Base-by-base conservation (phyloP, 768 basidiomycete genomes). In the Suillus placidus region DNA sequence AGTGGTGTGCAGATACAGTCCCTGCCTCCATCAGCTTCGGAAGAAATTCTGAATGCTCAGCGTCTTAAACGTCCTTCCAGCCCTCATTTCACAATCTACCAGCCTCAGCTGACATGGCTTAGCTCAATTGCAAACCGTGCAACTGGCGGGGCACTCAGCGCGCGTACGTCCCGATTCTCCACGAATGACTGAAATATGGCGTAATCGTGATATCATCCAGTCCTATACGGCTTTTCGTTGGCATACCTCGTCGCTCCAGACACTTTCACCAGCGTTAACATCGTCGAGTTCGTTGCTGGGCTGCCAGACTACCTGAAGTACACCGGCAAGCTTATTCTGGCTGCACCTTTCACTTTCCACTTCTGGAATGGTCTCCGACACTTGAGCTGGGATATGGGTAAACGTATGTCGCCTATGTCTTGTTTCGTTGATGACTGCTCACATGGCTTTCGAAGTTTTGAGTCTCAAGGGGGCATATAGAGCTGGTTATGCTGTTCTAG, bases 31-130 rank as follows among this genome's bases (percentile, higher is more conserved):
- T 26, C 26, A 26, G 83, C 87, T 0, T 79, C 82, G 12, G 26
- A 26, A 42, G 83, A 81, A 5, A 91, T 95, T 68, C 83, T 98
- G 71, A 97, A 99, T 84, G 78, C 85, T 70, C 96, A 99, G 77
- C 92, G 97, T 69, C 80, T 93, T 60, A 82, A 82, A 58, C 91
- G 97, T n/a, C 97, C 97, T 20, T 92, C 85, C 67, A 93, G 91
- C 72, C 97, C 97, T 9, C 96, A 98, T 78, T 92, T 95, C 75
- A 95, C 95, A 64, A 99, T 99, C 79, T 99, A 99, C 81, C 91
- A 96, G 74, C 92, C 91, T 2, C 94, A 99, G 79, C 78, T 99
- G 56, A 98, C 97, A 42, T 97, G 94, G 93, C 16, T 93, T 63
- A 84, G 80, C 6, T 97, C 95, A 20, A 94, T 97, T 71, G 87